These are phyloP conservation scores for Amorphotheca resinae DNA, from an alignment of 495 filamentous ascomycete species.

Conservation along the genomic window DNA sequence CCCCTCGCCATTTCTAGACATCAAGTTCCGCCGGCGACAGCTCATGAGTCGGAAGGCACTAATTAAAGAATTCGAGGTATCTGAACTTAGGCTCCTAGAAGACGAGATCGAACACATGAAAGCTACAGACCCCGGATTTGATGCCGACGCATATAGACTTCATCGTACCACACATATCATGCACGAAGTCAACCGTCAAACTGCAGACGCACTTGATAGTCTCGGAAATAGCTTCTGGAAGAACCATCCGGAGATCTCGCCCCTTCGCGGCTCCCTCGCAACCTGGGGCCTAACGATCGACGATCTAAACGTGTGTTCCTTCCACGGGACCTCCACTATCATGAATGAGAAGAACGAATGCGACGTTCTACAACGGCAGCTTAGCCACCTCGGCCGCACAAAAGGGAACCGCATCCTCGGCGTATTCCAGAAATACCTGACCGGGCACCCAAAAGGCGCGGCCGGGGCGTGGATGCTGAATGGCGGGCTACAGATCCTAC, in stretches of 20 bases:
- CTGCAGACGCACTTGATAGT: constrained; percentile 44
- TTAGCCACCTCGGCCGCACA: constrained; percentile 80
- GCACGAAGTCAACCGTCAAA: constrained; percentile 73
- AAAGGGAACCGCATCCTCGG: constrained; percentile 88
- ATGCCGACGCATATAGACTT: constrained; percentile 36
- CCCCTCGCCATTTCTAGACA: constrained; percentile 81
- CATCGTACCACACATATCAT: constrained; percentile 75
- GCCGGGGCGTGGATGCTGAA: constrained; percentile 99
- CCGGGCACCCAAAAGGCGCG: constrained; percentile 95
- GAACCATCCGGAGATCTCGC: constrained; percentile 78
- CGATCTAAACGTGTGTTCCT: constrained; percentile 82
- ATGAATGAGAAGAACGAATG: constrained; percentile 99
- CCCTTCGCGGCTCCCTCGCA: constrained; percentile 80
- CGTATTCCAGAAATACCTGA: constrained; percentile 98
- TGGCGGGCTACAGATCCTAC: constrained; percentile 83
- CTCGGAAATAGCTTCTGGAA: constrained; percentile 97
- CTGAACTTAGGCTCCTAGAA: background rate
- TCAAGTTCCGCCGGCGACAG: constrained; percentile 59
- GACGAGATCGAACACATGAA: background rate
- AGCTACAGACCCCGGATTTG: background rate
- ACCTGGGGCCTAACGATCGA: constrained; percentile 98
- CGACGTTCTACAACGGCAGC: constrained; percentile 86
- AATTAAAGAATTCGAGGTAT: background rate
- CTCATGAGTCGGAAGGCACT: background rate
- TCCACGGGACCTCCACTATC: constrained; percentile 97